phyloP scores from a whole-genome alignment of 345 rosid species.

The Hirschfeldia incana region DNA sequence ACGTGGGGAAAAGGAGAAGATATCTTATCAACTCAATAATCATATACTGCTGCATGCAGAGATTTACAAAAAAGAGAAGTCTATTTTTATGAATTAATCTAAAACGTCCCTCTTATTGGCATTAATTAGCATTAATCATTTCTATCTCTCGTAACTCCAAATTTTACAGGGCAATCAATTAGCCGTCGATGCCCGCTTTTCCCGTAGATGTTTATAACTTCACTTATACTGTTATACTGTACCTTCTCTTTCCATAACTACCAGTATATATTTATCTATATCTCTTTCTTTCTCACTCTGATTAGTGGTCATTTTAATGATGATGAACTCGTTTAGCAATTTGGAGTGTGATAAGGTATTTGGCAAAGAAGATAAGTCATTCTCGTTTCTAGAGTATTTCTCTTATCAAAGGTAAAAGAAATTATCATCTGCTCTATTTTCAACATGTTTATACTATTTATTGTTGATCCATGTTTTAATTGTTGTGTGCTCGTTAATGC shows the following conservation, averaged over 20 bases:
- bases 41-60: conserved; percentile 11
- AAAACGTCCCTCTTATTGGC: not conserved
- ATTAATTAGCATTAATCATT: conserved; percentile 23
- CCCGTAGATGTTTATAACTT: conserved; percentile 2
- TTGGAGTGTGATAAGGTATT: conserved; percentile 15
- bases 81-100: not conserved
- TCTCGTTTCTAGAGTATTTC: conserved; percentile 10
- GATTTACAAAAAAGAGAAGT: not conserved
- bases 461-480: not conserved
- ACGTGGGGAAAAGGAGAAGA: not conserved
- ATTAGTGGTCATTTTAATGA: conserved; percentile 5
- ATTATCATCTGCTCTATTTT: not conserved
- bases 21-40: conserved; percentile 11
- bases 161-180: conserved; percentile 19
- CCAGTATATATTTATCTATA: not conserved
- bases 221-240: not conserved
- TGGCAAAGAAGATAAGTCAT: conserved; percentile 21
- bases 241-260: conserved; percentile 6
- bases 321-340: conserved; percentile 15
- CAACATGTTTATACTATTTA: not conserved
- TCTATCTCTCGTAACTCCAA: conserved; percentile 33
- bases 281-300: not conserved
- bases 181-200: conserved; percentile 20
- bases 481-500: conserved; percentile 15
- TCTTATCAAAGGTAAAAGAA: not conserved